Evolutionary conservation across 352 stramenopile species (phyloP), one percentile per base, ranked within the genome.

Genomic region (Phytopythium oedochilum): DNA sequence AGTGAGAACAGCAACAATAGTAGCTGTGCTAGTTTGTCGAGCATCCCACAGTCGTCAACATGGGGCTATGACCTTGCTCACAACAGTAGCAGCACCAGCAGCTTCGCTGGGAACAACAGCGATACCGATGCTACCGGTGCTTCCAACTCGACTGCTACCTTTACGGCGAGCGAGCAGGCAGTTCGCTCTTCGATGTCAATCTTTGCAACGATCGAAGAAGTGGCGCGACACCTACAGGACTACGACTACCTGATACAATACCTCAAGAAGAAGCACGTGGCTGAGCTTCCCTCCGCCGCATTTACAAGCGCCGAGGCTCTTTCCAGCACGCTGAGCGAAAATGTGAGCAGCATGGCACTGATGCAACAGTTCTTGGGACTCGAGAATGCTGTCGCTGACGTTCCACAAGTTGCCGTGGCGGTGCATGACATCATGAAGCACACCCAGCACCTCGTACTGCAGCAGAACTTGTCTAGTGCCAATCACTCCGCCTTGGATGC

Each of bases 211-310:
- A 72, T 89, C 28, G 74, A 82, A 53, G 70, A 79, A 6, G 71
- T 83, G 7, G 76, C 74, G 7, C 66, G 68, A 0, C 71, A 86
- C 34, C 57, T 89, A 2, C 79, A 88, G 48, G 79, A 88, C 52
- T 88, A 89, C 36, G 68, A 86, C 48, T 68, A 66, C 18, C 73
- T 88, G 26, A 31, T 86, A 5, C 40, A 69, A 20, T 65, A 77
- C 5, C 54, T 84, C 28, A 58, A 61, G 43, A 25, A 53, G 31
- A 43, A 63, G n/a, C 52, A 59, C 45, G 32, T 44, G 22, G 36
- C 31, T 14, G 39, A 26, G 2, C 25, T 44, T 32, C 64, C 51
- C 12, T n/a, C 23, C 11, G 12, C 17, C 43, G n/a, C 46, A n/a
- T 44, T 49, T n/a, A 17, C 34, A 4, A 68, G 68, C 25, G 57